These are phyloP conservation scores for Emmonsia crescens DNA, from an alignment of 2,329 filamentous ascomycete genomes.

Conservation along the genomic window DNA sequence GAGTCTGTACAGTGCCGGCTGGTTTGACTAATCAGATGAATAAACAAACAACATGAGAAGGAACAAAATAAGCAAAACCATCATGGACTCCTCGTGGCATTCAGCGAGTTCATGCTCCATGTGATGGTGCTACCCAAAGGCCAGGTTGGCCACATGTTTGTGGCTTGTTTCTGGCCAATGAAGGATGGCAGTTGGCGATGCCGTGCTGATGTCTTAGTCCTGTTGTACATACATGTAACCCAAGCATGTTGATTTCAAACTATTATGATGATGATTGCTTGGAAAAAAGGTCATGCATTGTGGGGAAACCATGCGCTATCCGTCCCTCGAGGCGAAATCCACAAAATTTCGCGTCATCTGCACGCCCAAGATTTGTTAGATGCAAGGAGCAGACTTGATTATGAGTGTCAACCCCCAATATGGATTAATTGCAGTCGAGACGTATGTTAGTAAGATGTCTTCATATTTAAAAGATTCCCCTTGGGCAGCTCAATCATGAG, in stretches of 20 bases:
- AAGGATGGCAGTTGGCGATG: background rate
- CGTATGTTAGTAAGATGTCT: background rate
- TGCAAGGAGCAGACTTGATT: background rate
- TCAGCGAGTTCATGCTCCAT: background rate
- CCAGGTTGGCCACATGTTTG: background rate
- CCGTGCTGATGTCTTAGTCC: background rate
- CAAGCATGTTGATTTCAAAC: background rate
- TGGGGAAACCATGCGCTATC: background rate
- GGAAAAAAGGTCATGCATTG: background rate
- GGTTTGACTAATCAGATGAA: background rate
- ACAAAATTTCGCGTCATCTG: background rate
- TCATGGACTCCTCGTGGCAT: background rate
- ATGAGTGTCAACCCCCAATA: background rate
- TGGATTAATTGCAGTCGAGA: background rate
- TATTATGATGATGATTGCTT: background rate
- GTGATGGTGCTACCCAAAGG: background rate
- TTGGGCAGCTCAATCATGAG: background rate
- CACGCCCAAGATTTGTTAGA: background rate
- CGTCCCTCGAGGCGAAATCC: background rate
- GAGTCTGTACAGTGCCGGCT: background rate
- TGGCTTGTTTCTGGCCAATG: background rate
- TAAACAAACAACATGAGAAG: too few species aligned
- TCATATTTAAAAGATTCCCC: background rate
- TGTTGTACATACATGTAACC: slow-evolving; percentile 1
- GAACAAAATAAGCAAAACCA: background rate